Conservation (phyloP, 495 filamentous ascomycete species). For the Lasiosphaeriaceae sp. region DNA sequence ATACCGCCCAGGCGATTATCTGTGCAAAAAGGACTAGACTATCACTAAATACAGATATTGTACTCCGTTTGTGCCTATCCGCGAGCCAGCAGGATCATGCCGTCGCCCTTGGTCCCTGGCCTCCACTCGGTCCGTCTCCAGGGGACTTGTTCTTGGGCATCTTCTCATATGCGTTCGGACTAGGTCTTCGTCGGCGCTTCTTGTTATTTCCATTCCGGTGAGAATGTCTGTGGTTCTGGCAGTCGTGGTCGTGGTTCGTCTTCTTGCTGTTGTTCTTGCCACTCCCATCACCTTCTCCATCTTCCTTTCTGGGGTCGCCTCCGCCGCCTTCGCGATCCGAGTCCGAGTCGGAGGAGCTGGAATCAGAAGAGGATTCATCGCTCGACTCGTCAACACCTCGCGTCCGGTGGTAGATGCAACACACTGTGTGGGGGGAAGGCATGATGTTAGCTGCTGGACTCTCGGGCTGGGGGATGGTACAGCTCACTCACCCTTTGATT, state of each 20-base stretch:
- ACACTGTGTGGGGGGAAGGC: conserved; percentile 55
- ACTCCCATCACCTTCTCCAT: conserved; percentile 7
- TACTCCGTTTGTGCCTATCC: no score
- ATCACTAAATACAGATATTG: no score
- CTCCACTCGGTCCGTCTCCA: conserved; percentile 3
- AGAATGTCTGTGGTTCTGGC: conserved; percentile 26
- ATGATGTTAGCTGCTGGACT: not conserved
- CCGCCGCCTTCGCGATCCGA: conserved; percentile 27
- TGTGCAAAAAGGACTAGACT: no score
- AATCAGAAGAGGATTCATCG: conserved; percentile 62
- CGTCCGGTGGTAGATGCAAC: conserved; percentile 94
- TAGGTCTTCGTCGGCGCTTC: conserved; percentile 51
- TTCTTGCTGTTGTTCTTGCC: conserved; percentile 32
- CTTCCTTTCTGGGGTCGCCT: conserved; percentile 20
- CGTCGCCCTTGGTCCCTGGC: not conserved
- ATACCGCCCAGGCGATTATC: no score
- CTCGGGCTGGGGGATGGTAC: not conserved
- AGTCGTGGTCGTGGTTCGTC: conserved; percentile 37
- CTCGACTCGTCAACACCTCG: conserved; percentile 80
- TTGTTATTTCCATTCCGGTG: conserved; percentile 11
- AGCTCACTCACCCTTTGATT: conserved; percentile 69
- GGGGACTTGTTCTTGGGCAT: conserved; percentile 57
- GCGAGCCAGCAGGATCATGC: no score
- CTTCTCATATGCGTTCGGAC: conserved; percentile 94
- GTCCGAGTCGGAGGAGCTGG: conserved; percentile 46